Conservation (phyloP, 768 basidiomycete species). For the Mycena amicta region DNA sequence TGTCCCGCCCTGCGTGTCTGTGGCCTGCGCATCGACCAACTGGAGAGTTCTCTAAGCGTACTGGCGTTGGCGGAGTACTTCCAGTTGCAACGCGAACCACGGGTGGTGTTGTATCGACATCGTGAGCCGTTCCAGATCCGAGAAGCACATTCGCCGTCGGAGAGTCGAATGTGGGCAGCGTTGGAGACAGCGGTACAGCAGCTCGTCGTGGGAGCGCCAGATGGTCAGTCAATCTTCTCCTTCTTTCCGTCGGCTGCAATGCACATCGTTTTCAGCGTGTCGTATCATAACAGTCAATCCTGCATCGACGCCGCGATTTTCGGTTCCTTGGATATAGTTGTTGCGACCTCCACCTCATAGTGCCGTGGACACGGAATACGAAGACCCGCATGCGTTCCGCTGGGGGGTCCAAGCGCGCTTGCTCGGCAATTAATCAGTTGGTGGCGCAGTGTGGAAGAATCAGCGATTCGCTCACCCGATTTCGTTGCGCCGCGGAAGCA, state of each 20-base stretch:
- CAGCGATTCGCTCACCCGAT: too few relatives aligned
- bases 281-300: background rate
- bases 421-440: background rate
- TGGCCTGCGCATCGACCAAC: slow-evolving; percentile 33
- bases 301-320: background rate
- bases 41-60: slow-evolving; percentile 8
- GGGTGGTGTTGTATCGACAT: slow-evolving; percentile 41
- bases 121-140: slow-evolving; percentile 42
- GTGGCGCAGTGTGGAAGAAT: background rate
- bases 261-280: background rate
- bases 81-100: slow-evolving; percentile 30
- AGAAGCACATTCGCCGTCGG: slow-evolving; percentile 39
- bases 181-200: slow-evolving; percentile 33
- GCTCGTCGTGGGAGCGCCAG: slow-evolving; percentile 4
- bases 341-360: too few relatives aligned
- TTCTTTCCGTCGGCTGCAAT: background rate
- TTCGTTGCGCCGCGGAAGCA: too few relatives aligned
- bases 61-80: slow-evolving; percentile 2
- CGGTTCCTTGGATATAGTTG: background rate
- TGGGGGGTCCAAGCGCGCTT: too few relatives aligned
- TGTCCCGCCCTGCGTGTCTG: slow-evolving; percentile 32
- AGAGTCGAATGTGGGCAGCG: slow-evolving; percentile 36
- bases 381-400: background rate
- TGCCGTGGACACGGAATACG: too few relatives aligned
- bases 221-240: background rate